Base-by-base conservation (phyloP, 495 filamentous ascomycete genomes). In the Aspergillus carlsbadensis region DNA sequence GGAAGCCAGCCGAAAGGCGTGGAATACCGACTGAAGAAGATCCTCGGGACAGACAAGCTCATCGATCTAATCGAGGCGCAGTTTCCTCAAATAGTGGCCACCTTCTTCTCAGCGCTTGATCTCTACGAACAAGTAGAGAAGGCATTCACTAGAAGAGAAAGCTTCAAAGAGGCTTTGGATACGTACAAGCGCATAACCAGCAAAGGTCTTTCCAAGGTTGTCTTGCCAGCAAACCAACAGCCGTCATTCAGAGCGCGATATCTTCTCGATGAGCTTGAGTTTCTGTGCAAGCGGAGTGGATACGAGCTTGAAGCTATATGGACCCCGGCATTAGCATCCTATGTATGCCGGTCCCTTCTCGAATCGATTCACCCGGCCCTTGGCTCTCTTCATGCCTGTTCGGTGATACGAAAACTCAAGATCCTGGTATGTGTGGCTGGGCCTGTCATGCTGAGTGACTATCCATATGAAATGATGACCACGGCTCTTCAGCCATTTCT, bases 401-500 rank as follows among this genome's bases (percentile, higher is more conserved):
- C 90, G 8, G 84, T 96, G 3, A 81, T 99, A 37, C 86, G 92
- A 31, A 96, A 92, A 59, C 81, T 98, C 33, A 80, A 91, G 47
- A 83, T 96, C 21, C 69, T 98, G 13, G 78, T 97, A 18, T 89
- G 84, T 46, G 69, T 98, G 56, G 86, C 91, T 40, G 91, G 90
- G 7, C 64, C 78, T 15, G 76, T 83, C 15, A 89, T 89, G 22
- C 73, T 87, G 37, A 70, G 83, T 45, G 87, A 86, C 1, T 98
- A 97, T 70, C 88, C 90, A 6, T 70, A 98, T n/a, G 90, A 98
- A 65, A 95, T 96, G 91, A 74, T 92, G 1, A 75, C 98, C 21
- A 88, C 91, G 62, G 84, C 90, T 4, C 78, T 98, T 37, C 78
- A 86, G 15, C 86, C 87, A 2, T 96, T 89, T 58, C 77, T 97